phyloP scores from a whole-genome alignment of 2,329 filamentous ascomycete species.

The Amylocarpus encephaloides region DNA sequence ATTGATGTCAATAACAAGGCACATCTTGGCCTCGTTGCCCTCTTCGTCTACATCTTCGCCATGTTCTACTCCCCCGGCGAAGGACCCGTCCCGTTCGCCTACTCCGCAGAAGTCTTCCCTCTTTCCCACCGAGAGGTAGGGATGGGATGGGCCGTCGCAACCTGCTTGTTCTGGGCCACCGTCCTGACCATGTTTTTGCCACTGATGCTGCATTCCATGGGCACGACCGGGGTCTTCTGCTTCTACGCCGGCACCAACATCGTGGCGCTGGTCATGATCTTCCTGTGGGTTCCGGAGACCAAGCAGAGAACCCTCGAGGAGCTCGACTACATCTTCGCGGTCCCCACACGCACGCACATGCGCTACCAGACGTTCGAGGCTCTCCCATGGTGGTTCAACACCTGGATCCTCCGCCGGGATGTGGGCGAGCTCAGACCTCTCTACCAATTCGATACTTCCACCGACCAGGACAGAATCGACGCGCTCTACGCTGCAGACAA shows the following conservation, averaged over 20 bases:
- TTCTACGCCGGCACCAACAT: slow-evolving; percentile 52
- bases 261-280: slow-evolving; percentile 49
- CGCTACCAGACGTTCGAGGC: slow-evolving; percentile 26
- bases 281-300: slow-evolving; percentile 52
- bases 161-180: slow-evolving; percentile 52
- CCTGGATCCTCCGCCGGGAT: slow-evolving; percentile 29
- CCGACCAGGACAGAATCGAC: slow-evolving; percentile 11
- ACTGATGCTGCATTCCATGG: slow-evolving; percentile 23
- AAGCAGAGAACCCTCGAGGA: slow-evolving; percentile 39
- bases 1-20: slow-evolving; percentile 36
- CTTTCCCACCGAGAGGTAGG: slow-evolving; percentile 57
- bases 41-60: slow-evolving; percentile 60
- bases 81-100: slow-evolving; percentile 56
- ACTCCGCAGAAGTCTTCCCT: slow-evolving; percentile 58
- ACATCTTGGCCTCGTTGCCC: slow-evolving; percentile 47
- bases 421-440: slow-evolving; percentile 42
- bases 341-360: slow-evolving; percentile 27
- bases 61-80: slow-evolving; percentile 61
- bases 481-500: slow-evolving; percentile 14
- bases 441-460: slow-evolving; percentile 41
- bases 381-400: slow-evolving; percentile 22
- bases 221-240: slow-evolving; percentile 39
- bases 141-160: slow-evolving; percentile 58
- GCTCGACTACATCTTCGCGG: slow-evolving; percentile 42
- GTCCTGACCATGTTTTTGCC: slow-evolving; percentile 52